A percentile compares a stretch with the other conserved stretches of the same genome.
phyloP scores from a whole-genome alignment of 352 stramenopile genomes.

The Phytophthora multivora region DNA sequence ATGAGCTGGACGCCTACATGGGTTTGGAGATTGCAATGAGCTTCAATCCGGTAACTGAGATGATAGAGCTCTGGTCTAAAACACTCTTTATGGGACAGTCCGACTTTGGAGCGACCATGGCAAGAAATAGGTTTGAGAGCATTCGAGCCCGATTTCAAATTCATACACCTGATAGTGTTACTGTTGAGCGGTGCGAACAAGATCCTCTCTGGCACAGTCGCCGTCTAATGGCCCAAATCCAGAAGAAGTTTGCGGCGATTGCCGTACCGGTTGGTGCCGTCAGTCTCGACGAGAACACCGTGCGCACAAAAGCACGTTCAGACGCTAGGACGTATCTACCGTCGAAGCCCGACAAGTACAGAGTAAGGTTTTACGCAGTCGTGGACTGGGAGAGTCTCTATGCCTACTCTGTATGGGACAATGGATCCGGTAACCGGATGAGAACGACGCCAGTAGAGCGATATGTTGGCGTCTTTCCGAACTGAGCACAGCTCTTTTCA shows the following conservation, averaged over 20 bases:
- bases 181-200: neutral
- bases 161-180: neutral
- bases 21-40: too few species aligned
- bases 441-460: neutral
- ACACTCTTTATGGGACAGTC: too few species aligned
- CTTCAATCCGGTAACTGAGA: too few species aligned
- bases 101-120: too few species aligned
- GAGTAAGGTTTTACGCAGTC: neutral
- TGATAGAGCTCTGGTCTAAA: too few species aligned
- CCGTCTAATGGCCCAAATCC: neutral
- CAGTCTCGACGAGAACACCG: neutral
- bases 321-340: neutral
- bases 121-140: too few species aligned
- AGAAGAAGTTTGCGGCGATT: constrained; percentile 3
- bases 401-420: constrained; percentile 5
- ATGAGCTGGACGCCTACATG: too few species aligned
- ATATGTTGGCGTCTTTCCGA: constrained; percentile 9
- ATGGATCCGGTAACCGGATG: constrained; percentile 5
- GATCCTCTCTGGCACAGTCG: constrained; percentile 15
- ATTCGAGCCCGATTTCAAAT: too few species aligned
- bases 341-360: neutral
- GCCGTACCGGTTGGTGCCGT: constrained; percentile 4
- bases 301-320: neutral
- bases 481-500: neutral
- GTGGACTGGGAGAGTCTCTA: neutral